A percentile compares a stretch with the other conserved stretches of the same genome.
These are phyloP conservation scores for Tuber brumale DNA, from an alignment of 495 filamentous ascomycete species.

Conservation along the genomic window DNA sequence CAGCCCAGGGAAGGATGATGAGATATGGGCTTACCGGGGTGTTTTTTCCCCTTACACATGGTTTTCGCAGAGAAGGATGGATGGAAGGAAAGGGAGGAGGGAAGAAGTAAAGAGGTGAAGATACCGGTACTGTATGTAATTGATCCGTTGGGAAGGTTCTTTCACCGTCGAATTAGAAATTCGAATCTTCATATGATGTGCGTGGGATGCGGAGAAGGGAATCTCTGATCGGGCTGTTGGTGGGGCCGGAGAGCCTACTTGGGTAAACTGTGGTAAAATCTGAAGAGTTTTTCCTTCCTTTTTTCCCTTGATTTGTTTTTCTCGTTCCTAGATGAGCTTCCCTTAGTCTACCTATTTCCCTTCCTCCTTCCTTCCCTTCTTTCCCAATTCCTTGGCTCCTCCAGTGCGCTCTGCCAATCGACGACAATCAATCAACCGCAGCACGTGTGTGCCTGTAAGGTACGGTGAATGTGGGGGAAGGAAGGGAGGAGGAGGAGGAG, in stretches of 20 bases:
- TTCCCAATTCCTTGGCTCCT: neutral
- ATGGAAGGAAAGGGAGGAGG: neutral
- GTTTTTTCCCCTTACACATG: too few species aligned
- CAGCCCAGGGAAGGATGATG: too few species aligned
- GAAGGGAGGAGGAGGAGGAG: neutral
- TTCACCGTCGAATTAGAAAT: neutral
- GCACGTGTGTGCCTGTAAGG: neutral
- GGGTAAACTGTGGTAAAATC: neutral
- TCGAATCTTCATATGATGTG: neutral
- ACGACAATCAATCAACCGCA: neutral
- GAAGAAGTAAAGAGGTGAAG: too few species aligned
- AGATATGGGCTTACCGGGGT: neutral
- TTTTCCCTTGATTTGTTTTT: neutral
- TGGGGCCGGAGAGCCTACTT: too few species aligned
- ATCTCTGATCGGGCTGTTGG: neutral
- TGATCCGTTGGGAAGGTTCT: neutral
- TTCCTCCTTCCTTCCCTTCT: neutral
- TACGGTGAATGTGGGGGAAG: neutral
- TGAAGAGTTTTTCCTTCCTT: neutral
- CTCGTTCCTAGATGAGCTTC: neutral
- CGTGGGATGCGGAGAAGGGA: neutral
- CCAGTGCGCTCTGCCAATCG: neutral
- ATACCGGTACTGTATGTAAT: neutral
- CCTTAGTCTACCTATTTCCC: neutral
- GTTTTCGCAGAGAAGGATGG: neutral